These are phyloP conservation scores for Serendipita indica DNA, from an alignment of 768 basidiomycete species.

Conservation along the genomic window DNA sequence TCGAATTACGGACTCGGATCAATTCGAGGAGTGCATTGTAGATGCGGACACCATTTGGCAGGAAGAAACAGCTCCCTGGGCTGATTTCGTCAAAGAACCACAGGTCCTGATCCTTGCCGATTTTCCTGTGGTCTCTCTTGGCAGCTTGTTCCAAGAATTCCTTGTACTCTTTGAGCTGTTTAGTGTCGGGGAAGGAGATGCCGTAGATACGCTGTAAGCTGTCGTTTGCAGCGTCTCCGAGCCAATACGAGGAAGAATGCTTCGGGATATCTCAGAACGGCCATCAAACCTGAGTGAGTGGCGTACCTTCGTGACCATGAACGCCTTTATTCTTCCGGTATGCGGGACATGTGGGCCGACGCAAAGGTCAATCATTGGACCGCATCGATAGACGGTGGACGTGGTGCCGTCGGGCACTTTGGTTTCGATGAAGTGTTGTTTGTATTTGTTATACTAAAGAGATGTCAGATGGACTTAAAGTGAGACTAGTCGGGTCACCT, in stretches of 20 bases:
- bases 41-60: constrained; percentile 92
- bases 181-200: constrained; percentile 97
- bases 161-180: constrained; percentile 90
- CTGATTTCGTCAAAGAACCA: constrained; percentile 98
- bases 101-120: constrained; percentile 94
- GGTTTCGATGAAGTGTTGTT: constrained; percentile 84
- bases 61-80: constrained; percentile 91
- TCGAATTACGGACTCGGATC: constrained; percentile 53
- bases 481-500: constrained; percentile 32
- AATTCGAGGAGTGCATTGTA: constrained; percentile 88
- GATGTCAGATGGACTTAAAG: constrained; percentile 3
- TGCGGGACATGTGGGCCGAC: constrained; percentile 96
- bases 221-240: constrained; percentile 85
- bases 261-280: constrained; percentile 20
- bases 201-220: constrained; percentile 94
- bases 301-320: constrained; percentile 85
- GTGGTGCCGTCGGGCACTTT: constrained; percentile 94
- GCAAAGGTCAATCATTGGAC: constrained; percentile 96
- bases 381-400: constrained; percentile 96
- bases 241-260: constrained; percentile 98
- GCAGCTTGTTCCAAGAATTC: constrained; percentile 91
- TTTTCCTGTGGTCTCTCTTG: constrained; percentile 94
- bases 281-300: background rate
- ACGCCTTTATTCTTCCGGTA: constrained; percentile 92
- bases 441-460: constrained; percentile 92